These are phyloP conservation scores for Populus deltoides DNA, from an alignment of 345 rosid genomes.

Conservation along the genomic window DNA sequence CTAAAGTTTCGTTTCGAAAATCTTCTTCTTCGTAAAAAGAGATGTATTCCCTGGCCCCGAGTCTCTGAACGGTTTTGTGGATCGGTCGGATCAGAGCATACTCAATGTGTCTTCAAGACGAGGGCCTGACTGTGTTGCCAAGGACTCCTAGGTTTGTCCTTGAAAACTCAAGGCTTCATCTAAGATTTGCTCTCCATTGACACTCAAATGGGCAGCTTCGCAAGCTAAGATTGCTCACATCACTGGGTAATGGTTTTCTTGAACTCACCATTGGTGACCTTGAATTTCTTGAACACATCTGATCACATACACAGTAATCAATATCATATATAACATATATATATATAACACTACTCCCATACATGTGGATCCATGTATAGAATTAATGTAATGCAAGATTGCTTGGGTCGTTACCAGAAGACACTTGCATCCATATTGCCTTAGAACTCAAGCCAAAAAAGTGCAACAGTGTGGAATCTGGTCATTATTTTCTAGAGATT, in stretches of 20 bases:
- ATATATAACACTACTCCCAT: too few species aligned
- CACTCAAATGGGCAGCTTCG: conserved; percentile 33
- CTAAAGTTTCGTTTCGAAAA: not conserved
- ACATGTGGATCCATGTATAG: too few species aligned
- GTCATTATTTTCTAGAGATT: not conserved
- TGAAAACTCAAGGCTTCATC: conserved; percentile 34
- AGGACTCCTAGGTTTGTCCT: not conserved
- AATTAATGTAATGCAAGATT: not conserved
- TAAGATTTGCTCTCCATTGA: conserved; percentile 26
- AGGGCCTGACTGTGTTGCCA: not conserved
- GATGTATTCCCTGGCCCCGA: not conserved
- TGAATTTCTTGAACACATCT: conserved; percentile 26
- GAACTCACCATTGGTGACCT: too few species aligned
- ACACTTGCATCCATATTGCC: not conserved
- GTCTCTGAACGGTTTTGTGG: not conserved
- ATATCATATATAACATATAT: too few species aligned
- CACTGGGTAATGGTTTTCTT: not conserved
- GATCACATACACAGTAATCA: not conserved
- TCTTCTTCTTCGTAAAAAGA: not conserved
- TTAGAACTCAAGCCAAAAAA: not conserved
- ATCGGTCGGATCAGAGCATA: not conserved
- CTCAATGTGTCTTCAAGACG: not conserved
- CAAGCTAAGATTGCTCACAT: conserved; percentile 31
- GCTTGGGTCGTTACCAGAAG: not conserved
- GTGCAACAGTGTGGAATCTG: not conserved